Conservation (phyloP, 2,329 filamentous ascomycete genomes). For the Ascochyta lentis region DNA sequence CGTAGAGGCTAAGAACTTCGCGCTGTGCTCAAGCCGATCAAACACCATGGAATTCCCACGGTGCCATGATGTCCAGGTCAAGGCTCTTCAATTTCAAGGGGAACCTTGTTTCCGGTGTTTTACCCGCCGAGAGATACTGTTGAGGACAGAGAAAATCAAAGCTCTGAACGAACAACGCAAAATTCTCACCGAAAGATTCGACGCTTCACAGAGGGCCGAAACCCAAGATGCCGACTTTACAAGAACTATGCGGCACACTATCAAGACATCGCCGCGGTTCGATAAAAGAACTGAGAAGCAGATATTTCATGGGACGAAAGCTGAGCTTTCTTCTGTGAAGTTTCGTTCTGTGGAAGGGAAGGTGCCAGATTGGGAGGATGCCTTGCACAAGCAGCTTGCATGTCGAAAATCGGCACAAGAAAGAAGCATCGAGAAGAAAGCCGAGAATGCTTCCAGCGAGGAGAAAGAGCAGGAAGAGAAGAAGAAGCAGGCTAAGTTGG, state of each 20-base stretch:
- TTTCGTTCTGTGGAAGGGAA: neutral
- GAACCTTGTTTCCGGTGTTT: slow-evolving; percentile 3
- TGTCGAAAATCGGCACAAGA: neutral
- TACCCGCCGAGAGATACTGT: neutral
- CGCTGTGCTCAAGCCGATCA: neutral
- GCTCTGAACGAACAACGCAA: neutral
- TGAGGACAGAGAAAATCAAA: neutral
- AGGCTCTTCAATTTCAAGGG: neutral
- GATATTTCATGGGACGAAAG: neutral
- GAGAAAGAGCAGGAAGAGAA: neutral
- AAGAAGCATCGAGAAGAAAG: neutral
- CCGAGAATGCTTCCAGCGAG: neutral
- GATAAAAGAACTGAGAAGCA: neutral
- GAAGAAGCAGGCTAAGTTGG: neutral
- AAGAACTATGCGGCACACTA: neutral
- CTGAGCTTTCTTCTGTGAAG: neutral
- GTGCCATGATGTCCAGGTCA: neutral
- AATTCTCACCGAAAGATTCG: neutral
- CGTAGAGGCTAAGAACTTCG: neutral
- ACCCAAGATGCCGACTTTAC: neutral
- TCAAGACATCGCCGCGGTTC: neutral
- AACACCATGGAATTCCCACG: neutral
- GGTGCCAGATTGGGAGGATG: neutral
- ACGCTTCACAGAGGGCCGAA: neutral
- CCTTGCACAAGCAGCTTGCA: neutral